A percentile compares a stretch with the other conserved stretches of the same genome.
Conservation (phyloP, 257 asterid species). For the Solanum etuberosum region DNA sequence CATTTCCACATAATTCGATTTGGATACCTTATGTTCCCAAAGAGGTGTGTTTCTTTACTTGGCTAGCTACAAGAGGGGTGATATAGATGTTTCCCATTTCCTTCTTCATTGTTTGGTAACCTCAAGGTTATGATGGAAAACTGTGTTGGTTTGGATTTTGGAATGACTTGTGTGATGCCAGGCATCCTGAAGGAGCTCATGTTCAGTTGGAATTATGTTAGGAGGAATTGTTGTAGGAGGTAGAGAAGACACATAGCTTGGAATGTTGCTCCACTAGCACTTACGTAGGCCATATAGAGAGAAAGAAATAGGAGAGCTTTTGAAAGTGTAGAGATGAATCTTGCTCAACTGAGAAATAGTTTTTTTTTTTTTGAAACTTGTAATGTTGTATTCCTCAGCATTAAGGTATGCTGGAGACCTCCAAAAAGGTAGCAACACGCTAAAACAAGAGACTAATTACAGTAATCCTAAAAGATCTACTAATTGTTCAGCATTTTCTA, state of each 20-base stretch:
- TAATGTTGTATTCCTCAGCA: too few relatives aligned
- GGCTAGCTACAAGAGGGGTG: neutral
- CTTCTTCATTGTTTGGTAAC: neutral
- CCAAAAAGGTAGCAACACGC: too few relatives aligned
- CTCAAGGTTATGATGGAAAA: neutral
- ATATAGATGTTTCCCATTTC: neutral
- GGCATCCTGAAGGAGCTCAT: neutral
- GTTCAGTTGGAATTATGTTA: neutral
- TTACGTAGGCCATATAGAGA: neutral
- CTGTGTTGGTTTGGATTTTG: neutral
- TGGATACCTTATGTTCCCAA: neutral
- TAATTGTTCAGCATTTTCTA: too few relatives aligned
- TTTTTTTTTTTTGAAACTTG: too few relatives aligned
- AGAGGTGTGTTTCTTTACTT: neutral
- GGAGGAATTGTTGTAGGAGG: neutral
- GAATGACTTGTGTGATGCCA: neutral
- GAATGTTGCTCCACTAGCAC: neutral
- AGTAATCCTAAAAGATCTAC: too few relatives aligned
- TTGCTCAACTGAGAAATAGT: neutral
- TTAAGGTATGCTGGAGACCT: too few relatives aligned
- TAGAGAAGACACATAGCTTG: neutral
- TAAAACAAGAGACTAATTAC: too few relatives aligned
- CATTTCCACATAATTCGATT: neutral
- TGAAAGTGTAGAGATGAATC: neutral
- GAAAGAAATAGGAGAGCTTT: neutral